These are phyloP conservation scores for Amylostereum areolatum DNA, from an alignment of 1,284 basidiomycete genomes.

Conservation along the genomic window DNA sequence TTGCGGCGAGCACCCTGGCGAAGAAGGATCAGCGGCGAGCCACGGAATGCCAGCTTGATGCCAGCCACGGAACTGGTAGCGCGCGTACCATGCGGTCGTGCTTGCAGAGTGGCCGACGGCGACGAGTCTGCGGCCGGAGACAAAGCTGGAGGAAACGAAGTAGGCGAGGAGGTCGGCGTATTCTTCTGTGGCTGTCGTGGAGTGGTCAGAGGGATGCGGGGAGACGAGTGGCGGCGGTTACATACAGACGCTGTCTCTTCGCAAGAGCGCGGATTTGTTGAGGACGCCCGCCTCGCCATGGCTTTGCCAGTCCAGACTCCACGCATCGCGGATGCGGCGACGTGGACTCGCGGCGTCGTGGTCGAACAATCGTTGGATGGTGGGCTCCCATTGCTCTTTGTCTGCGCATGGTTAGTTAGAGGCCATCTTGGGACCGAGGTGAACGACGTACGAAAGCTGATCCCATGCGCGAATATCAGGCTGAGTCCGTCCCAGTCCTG, in stretches of 20 bases:
- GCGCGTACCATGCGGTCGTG: too few relatives aligned
- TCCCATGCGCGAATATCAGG: neutral
- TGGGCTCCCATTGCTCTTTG: slow-evolving; percentile 1
- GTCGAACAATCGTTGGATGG: neutral
- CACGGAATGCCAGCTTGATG: too few relatives aligned
- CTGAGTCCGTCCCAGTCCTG: neutral
- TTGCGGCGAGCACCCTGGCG: neutral
- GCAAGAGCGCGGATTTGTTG: neutral
- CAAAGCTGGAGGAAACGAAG: neutral
- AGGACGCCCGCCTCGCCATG: neutral
- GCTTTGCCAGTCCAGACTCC: slow-evolving; percentile 1
- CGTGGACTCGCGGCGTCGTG: neutral
- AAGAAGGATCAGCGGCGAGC: too few relatives aligned
- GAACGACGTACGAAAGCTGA: neutral
- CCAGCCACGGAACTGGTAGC: too few relatives aligned
- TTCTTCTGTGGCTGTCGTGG: neutral
- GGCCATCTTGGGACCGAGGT: neutral
- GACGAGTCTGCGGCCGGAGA: neutral
- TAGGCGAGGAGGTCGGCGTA: neutral
- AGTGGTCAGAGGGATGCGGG: neutral
- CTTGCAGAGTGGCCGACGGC: neutral
- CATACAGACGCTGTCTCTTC: neutral
- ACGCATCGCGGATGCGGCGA: neutral
- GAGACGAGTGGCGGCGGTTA: neutral
- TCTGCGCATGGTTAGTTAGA: neutral